Base-by-base conservation (phyloP, 2,329 filamentous ascomycete species). In the Xylaria sp. region DNA sequence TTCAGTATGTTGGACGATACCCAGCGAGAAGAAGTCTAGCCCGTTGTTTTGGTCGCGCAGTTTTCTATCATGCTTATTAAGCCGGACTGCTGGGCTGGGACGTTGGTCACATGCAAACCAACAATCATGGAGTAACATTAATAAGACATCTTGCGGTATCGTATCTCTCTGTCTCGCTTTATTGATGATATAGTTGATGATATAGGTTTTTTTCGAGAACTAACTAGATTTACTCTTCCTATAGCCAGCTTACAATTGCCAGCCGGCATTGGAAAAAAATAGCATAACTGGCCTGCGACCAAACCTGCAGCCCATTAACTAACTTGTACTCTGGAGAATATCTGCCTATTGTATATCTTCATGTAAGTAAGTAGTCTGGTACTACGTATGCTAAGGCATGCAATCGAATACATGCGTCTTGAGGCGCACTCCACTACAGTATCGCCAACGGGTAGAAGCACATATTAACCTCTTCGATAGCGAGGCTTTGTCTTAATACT, bases 201-300 rank as follows among this genome's bases (percentile, higher is more conserved):
- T 10, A 20, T n/a, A 4, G 4, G 18, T 48, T 6, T 48, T 48
- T 48, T 48, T 48, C 44, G n/a, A 20, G n/a, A 20, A 20, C 1
- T 46, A 46, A 2, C 28, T 3, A 28, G 3, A 3, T 28, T 28
- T 46, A 20, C 18, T n/a, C n/a, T 6, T 10, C 10, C 15, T 3
- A 12, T 15, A 52, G 23, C 13, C 28, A 52, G 25, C 23, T 7
- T 23, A 23, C 32, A 13, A 13, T 10, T 28, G 52, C 7, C 13
- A 54, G 34, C 52, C 15, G 32, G 18, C 52, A 28, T 9, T n/a
- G 39, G 52, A 56, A n/a, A 56, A 56, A 55, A 39, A 56, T 56
- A 56, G 52, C 34, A 39, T 39, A 39, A 1, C 51, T n/a, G 8
- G 15, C 25, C 15, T 54, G 18, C 48, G 18, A 46, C 15, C 41